A percentile compares a stretch with the other conserved stretches of the same genome.
Evolutionary conservation across 208 protist species (phyloP).

Genomic region (Phytomonas sp.): DNA sequence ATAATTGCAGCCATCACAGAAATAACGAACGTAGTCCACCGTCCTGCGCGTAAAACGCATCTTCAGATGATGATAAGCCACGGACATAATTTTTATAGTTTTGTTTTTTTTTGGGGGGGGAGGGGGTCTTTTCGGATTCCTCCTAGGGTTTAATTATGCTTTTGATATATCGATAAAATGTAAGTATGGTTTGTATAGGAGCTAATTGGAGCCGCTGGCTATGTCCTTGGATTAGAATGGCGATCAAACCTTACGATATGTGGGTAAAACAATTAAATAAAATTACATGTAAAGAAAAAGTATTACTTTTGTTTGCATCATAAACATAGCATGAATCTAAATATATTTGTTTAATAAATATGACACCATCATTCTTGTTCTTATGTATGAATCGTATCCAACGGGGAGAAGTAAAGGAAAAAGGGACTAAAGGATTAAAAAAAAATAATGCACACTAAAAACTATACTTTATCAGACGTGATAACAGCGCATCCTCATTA

Average conservation of each 20-base stretch:
- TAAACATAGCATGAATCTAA: not conserved
- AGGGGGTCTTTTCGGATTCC: not conserved
- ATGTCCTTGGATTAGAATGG: not conserved
- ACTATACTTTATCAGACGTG: conserved; percentile 57
- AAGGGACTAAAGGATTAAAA: not conserved
- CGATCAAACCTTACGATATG: not conserved
- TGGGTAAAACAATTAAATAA: conserved; percentile 8
- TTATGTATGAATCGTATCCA: not conserved
- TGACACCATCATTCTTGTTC: not conserved
- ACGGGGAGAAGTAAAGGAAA: not conserved
- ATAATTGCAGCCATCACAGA: conserved; percentile 59
- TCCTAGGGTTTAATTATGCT: not conserved
- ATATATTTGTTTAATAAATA: not conserved
- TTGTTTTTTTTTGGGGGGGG: no score
- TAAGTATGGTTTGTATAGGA: not conserved
- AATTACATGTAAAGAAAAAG: conserved; percentile 9
- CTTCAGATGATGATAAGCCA: conserved; percentile 71
- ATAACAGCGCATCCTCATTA: conserved; percentile 34
- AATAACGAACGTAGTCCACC: conserved; percentile 46
- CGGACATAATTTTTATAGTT: conserved; percentile 41
- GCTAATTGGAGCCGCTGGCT: not conserved
- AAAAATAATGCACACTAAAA: conserved; percentile 25
- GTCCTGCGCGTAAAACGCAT: conserved; percentile 51
- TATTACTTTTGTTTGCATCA: not conserved
- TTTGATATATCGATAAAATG: not conserved